Percentiles rank a stretch among this genome's conserved stretches.
Evolutionary conservation across 352 stramenopile species (phyloP).

Genomic region (Achlya hypogyna): DNA sequence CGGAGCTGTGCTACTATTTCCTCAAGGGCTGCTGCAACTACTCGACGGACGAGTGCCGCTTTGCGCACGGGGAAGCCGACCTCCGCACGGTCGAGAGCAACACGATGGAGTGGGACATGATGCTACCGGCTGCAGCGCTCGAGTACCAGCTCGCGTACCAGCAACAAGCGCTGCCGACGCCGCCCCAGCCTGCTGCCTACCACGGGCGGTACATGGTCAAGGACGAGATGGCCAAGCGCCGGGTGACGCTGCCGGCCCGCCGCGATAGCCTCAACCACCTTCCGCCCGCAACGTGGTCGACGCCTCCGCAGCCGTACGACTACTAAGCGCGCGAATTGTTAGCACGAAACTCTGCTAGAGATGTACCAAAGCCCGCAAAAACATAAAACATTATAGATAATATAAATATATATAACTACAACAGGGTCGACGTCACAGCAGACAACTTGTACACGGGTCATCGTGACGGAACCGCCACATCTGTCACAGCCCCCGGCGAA

Average conservation of each 20-base stretch:
- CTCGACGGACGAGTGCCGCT: conserved; percentile 79
- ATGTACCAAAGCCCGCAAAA: too few relatives aligned
- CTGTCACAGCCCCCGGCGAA: too few relatives aligned
- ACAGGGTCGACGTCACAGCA: not conserved
- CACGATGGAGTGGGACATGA: conserved; percentile 36
- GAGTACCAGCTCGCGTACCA: conserved; percentile 9
- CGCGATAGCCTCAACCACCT: conserved; percentile 1
- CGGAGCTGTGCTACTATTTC: conserved; percentile 83
- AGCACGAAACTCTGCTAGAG: not conserved
- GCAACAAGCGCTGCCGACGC: not conserved
- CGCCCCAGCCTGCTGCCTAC: not conserved
- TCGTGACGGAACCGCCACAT: too few relatives aligned
- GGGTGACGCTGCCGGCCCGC: conserved; percentile 2
- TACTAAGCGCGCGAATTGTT: not conserved
- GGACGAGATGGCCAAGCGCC: conserved; percentile 10
- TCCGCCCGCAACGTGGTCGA: not conserved
- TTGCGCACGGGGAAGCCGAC: conserved; percentile 73
- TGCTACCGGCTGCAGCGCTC: not conserved
- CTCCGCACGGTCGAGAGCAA: conserved; percentile 78
- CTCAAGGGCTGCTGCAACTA: conserved; percentile 85
- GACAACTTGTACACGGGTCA: too few relatives aligned
- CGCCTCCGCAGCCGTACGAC: not conserved
- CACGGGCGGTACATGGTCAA: conserved; percentile 2
- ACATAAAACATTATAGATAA: not conserved
- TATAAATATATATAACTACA: not conserved